Evolutionary conservation across 495 filamentous ascomycete species (phyloP), one percentile per base, ranked within the genome.

Genomic region (Aspergillus homomorphus): DNA sequence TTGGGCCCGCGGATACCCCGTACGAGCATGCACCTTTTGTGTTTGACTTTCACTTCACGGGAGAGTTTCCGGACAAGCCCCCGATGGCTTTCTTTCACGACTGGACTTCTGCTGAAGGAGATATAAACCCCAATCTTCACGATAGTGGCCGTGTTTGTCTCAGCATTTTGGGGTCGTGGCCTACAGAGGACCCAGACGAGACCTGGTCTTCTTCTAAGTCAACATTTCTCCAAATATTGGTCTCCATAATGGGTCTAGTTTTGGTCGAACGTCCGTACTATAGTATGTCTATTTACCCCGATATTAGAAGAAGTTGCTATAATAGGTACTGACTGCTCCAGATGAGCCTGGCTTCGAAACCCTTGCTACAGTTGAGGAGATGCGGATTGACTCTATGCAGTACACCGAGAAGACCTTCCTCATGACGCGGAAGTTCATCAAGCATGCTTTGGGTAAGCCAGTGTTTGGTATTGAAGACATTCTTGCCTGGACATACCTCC

Each of bases 111-210:
- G 73, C 77, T 3, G 57, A 74, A 8, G 83, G 81, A 2, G 69
- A 73, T 15, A 73, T 86, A 38, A 87, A 87, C 63, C 84, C 84
- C 1, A 87, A 87, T 61, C 63, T 87, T 4, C 86, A 85, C 61
- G 82, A 86, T 61, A 76, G 86, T 61, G 82, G 84, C 15, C 84
- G 77, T 50, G 82, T 87, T 30, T 87, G 84, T 57, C 68, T 87
- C 12, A 83, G 66, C 45, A 66, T 87, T 21, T 64, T 87, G 12
- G 84, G 83, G 2, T 87, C 84, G 3, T 87, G 84, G 84, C 73
- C 79, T 51, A 69, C 77, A 0, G 69, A 79, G 52, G 72, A 75
- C 22, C 73, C 73, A 7, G 74, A 74, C 33, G 84, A 87, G 60
- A 66, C 53, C 19, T 87, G 84, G 84, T 77, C 69, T 18, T 57